These are phyloP conservation scores for Suillus paluster DNA, from an alignment of 768 basidiomycete genomes.

Conservation along the genomic window DNA sequence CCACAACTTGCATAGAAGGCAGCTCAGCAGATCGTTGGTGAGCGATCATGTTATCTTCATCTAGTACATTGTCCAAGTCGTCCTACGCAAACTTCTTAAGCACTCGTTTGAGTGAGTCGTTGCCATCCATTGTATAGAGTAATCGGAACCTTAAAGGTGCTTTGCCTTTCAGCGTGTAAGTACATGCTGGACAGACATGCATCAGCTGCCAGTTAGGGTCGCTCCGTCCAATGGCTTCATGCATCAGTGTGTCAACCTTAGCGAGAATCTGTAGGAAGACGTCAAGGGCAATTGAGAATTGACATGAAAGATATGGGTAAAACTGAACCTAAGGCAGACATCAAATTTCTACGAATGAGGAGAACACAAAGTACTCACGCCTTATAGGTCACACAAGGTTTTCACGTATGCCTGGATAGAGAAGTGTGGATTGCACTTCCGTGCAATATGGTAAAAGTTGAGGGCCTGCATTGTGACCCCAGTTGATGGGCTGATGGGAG, in stretches of 20 bases:
- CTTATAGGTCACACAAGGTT: conserved; percentile 23
- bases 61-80: no score
- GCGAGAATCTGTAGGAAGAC: conserved; percentile 27
- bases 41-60: no score
- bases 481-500: conserved; percentile 8
- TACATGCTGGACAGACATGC: conserved; percentile 14
- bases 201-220: conserved; percentile 7
- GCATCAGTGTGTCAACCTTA: conserved; percentile 16
- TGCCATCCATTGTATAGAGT: conserved; percentile 14
- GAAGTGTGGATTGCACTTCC: conserved; percentile 17
- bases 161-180: conserved; percentile 2
- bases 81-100: no score
- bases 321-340: conserved; percentile 8
- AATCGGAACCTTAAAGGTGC: not conserved
- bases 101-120: conserved; percentile 11
- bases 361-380: conserved; percentile 1
- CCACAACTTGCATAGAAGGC: no score
- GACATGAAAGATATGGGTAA: conserved; percentile 12
- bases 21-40: no score
- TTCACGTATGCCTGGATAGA: conserved; percentile 26
- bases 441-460: conserved; percentile 17
- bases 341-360: not conserved
- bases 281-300: conserved; percentile 31
- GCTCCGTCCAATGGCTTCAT: conserved; percentile 11
- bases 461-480: conserved; percentile 8